phyloP scores from a whole-genome alignment of 805 yeast genomes.

The Barnettozyma siamensis region DNA sequence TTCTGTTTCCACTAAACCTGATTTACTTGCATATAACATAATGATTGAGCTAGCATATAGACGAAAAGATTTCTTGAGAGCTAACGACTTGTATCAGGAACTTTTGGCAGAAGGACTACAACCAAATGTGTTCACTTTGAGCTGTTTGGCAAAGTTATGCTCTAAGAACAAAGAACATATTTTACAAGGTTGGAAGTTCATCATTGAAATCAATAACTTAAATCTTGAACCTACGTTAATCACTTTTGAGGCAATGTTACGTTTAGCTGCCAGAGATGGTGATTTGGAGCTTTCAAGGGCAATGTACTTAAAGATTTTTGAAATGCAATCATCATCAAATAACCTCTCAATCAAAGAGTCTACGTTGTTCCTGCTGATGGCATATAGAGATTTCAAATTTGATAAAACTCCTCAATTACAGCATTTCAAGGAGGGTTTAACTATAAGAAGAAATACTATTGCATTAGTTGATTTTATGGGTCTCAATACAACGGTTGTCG shows the following conservation, averaged over 20 bases:
- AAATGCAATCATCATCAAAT: conserved; percentile 23
- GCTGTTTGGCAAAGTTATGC: conserved; percentile 65
- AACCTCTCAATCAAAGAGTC: conserved; percentile 9
- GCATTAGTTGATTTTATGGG: conserved; percentile 34
- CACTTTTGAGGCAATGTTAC: conserved; percentile 63
- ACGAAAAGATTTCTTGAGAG: conserved; percentile 62
- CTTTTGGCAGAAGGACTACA: conserved; percentile 37
- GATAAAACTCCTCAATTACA: conserved; percentile 31
- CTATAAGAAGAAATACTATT: conserved; percentile 42
- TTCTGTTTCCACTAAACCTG: conserved; percentile 62
- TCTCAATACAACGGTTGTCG: conserved; percentile 16
- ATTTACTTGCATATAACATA: conserved; percentile 58
- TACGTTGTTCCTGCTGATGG: conserved; percentile 35
- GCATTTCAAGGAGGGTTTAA: conserved; percentile 40
- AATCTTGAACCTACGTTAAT: conserved; percentile 36
- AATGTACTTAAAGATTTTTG: conserved; percentile 43
- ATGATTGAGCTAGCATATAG: conserved; percentile 63
- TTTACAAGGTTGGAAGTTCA: conserved; percentile 69
- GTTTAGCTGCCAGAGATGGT: conserved; percentile 74
- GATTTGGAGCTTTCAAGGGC: conserved; percentile 72
- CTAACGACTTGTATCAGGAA: conserved; percentile 70
- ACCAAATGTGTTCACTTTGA: conserved; percentile 41
- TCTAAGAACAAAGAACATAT: conserved; percentile 42
- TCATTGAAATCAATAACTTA: conserved; percentile 53
- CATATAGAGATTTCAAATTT: conserved; percentile 39